Conservation (phyloP, 257 asterid genomes). For the Solanum rostratum region DNA sequence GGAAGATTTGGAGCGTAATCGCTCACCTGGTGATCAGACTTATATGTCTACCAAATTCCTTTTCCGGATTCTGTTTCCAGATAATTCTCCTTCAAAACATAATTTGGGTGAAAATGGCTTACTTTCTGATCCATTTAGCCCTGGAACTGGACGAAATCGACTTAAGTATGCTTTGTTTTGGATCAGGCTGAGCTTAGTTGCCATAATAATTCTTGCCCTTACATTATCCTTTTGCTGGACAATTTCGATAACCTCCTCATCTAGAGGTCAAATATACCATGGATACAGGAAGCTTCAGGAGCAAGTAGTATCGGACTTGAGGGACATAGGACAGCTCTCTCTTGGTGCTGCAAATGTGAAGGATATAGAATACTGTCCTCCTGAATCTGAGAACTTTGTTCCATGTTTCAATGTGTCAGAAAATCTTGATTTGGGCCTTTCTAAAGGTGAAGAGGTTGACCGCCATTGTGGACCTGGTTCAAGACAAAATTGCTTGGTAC, state of each 20-base stretch:
- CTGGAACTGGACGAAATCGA: conserved; percentile 48
- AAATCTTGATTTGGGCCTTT: conserved; percentile 56
- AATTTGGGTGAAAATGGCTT: conserved; percentile 52
- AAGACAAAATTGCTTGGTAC: conserved; percentile 74
- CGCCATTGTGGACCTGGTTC: conserved; percentile 53
- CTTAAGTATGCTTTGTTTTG: conserved; percentile 41
- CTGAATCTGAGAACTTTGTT: conserved; percentile 66
- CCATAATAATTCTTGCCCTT: conserved; percentile 71
- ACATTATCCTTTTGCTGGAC: conserved; percentile 96
- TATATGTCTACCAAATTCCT: conserved; percentile 38
- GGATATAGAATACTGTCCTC: conserved; percentile 73
- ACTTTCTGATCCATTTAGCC: conserved; percentile 54
- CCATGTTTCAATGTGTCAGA: conserved; percentile 87
- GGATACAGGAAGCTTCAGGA: conserved; percentile 86
- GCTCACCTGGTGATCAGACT: conserved; percentile 28
- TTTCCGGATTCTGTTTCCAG: conserved; percentile 40
- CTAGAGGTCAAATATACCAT: conserved; percentile 63
- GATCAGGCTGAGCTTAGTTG: conserved; percentile 63
- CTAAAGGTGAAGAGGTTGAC: conserved; percentile 53
- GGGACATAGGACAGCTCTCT: conserved; percentile 87
- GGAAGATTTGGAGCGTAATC: conserved; percentile 52
- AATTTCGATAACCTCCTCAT: conserved; percentile 53
- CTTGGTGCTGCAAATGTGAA: conserved; percentile 46
- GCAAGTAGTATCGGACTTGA: conserved; percentile 69
- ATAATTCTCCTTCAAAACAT: conserved; percentile 48